Conservation (phyloP, 2,329 filamentous ascomycete genomes). For the Alternaria longipes region DNA sequence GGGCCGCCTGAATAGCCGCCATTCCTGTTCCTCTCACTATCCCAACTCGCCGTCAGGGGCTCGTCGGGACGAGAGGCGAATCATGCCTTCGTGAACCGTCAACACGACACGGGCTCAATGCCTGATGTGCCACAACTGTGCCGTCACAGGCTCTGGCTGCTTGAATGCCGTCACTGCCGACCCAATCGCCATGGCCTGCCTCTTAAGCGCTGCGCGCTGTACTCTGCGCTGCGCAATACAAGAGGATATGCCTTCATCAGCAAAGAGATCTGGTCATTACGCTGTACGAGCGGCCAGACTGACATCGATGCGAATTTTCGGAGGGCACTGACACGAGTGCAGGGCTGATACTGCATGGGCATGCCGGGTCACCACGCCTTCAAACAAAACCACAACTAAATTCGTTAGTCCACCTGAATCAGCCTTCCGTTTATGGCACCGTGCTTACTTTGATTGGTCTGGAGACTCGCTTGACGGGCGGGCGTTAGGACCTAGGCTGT, state of each 20-base stretch:
- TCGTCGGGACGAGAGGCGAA: constrained; percentile 31
- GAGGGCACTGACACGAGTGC: constrained; percentile 17
- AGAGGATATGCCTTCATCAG: not conserved
- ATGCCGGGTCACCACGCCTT: constrained; percentile 32
- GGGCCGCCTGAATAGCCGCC: constrained; percentile 24
- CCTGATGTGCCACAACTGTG: constrained; percentile 20
- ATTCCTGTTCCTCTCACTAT: constrained; percentile 34
- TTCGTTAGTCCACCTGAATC: constrained; percentile 32
- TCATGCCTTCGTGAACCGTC: constrained; percentile 28
- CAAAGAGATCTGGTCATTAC: not conserved
- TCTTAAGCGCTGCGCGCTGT: not conserved
- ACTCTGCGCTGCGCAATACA: not conserved
- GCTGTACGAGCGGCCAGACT: constrained; percentile 17
- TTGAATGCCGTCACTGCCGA: not conserved
- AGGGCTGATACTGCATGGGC: constrained; percentile 30
- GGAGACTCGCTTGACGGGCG: constrained; percentile 26
- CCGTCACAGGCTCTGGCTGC: not conserved
- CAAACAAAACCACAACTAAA: constrained; percentile 31
- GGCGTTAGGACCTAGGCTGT: constrained; percentile 37
- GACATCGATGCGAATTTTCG: constrained; percentile 8
- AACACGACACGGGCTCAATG: constrained; percentile 19
- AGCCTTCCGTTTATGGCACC: constrained; percentile 34
- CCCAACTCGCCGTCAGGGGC: constrained; percentile 37
- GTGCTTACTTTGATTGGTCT: constrained; percentile 33
- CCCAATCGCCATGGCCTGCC: not conserved